Evolutionary conservation across 2,329 filamentous ascomycete genomes (phyloP), one percentile per base, ranked within the genome.

Genomic region (Orbilia oligospora): DNA sequence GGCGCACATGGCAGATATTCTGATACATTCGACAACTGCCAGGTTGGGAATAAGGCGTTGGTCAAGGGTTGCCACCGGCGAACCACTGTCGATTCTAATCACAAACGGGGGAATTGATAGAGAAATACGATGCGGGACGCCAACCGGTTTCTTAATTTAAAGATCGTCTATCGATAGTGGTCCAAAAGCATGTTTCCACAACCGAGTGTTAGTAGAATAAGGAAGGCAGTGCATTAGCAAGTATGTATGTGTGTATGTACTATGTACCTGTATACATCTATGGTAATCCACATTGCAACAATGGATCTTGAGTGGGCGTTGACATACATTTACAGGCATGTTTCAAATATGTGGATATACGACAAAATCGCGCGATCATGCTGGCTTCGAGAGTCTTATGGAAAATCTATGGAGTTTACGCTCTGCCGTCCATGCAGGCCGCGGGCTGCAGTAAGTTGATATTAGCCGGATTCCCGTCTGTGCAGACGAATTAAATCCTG

Each of bases 291-390:
- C n/a, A n/a, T n/a, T n/a, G n/a, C n/a, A n/a, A 44, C 38, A 44
- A 20, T n/a, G 36, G 22, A 55, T 55, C 20, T 20, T 30, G 20
- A 38, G 53, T 3, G 30, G 10, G 24, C 20, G 30, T 30, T 55
- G 36, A 38, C 8, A 38, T 14, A 9, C 36, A 38, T 12, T 30
- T 16, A 49, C 38, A 44, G 56, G 51, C 20, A 24, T 67, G 73
- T 77, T 77, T 77, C 73, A 77, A 44, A 69, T 18, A 61, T 65
- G 67, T 77, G 73, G 73, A 71, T 70, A 70, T 68, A 56, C 75
- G 75, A 78, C 68, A 72, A 71, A 67, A 78, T 78, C 75, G 75
- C 75, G 75, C 68, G 75, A 78, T 78, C 53, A 56, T 70, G 72
- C 72, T 76, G 24, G 58, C 48, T 33, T 44, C 12, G 18, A 64